Base-by-base conservation (phyloP, 2,329 filamentous ascomycete genomes). In the Albophoma yamanashiensis region DNA sequence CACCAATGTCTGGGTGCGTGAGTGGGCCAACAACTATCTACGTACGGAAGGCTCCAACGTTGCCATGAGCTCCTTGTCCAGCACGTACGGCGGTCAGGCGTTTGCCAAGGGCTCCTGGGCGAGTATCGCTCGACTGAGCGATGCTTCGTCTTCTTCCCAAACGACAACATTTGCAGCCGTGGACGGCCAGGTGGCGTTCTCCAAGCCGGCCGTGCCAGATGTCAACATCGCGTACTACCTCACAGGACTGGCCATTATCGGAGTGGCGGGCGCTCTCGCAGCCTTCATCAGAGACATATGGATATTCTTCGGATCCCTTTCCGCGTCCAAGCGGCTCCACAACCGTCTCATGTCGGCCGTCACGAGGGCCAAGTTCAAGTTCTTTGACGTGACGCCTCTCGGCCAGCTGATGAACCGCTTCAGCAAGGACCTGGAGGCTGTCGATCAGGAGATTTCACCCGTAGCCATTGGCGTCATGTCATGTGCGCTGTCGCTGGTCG, bases 321-420 rank as follows among this genome's bases (percentile, higher is more conserved):
- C 87, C 34, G 94, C 94, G 3, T 97, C 94, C 34, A 88, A 84
- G 77, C 87, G 86, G 66, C 85, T 99, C 25, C 94, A 99, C 71
- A 82, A 87, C 65, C 79, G 83, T 42, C 79, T 99, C 59, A 88
- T 99, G 71, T 81, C 84, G 36, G 81, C 89, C 1, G 86, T 99
- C 31, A 89, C 91, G 17, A 86, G 92, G 65, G 94, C 94, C 38
- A 93, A 92, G 71, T 97, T 99, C 80, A 92, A 90, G 70, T 99
- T 99, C 77, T 99, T 99, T 69, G 94, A 99, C 69, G 89, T 93
- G 1, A 99, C 94, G 0, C 94, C 94, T 2, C 83, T 97, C 0
- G 94, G 94, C 15, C 93, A 97, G 74, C 82, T 99, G 68, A 97
- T 97, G 88, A 99, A 99, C 74, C 86, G 94, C 25, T 99, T 99